Base-by-base conservation (phyloP, 2,329 filamentous ascomycete species). In the Colletotrichum endophyticum region DNA sequence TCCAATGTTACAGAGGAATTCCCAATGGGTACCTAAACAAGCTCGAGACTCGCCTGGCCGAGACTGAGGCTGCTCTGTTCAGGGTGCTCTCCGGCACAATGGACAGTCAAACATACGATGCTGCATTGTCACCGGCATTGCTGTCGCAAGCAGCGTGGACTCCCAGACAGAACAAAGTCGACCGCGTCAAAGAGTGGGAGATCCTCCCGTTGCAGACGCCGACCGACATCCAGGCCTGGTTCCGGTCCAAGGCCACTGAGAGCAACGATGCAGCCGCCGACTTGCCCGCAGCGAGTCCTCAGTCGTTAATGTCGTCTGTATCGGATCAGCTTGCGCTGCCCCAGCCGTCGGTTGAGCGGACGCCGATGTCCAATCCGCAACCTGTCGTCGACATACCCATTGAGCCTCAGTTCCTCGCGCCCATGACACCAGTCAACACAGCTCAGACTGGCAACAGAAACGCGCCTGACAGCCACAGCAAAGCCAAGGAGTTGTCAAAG, bases 1-100 rank as follows among this genome's bases (percentile, higher is more conserved):
- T 4, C 15, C 3, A 49, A 28, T 12, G 4, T 8, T 13, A 49
- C 8, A 85, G 84, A 66, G 84, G 82, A 34, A 82, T 84, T 44
- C 86, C 83, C 0, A 80, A 83, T 13, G 86, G 86, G 0, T 87
- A 86, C 57, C 83, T 87, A 7, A 85, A 82, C 5, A 82, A 81
- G 22, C 66, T 87, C 5, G 86, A 87, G 69, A 81, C 82, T 4
- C 83, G 86, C 1, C 81, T 87, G 3, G 79, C 78, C 2, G 83
- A 83, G 30, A 84, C 82, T 0, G 81, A 83, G 78, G 73, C 79
- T n/a, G 81, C 81, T 4, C 79, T 84, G 0, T 81, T 80, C 22
- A 75, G 72, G 15, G 77, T 82, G 0, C 72, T 84, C 4, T 74
- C 63, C 4, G 61, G 66, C 8, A 6, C 68, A 5, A 44, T 69